These are phyloP conservation scores for Hibiscus syriacus DNA, from an alignment of 345 rosid genomes.

Conservation along the genomic window DNA sequence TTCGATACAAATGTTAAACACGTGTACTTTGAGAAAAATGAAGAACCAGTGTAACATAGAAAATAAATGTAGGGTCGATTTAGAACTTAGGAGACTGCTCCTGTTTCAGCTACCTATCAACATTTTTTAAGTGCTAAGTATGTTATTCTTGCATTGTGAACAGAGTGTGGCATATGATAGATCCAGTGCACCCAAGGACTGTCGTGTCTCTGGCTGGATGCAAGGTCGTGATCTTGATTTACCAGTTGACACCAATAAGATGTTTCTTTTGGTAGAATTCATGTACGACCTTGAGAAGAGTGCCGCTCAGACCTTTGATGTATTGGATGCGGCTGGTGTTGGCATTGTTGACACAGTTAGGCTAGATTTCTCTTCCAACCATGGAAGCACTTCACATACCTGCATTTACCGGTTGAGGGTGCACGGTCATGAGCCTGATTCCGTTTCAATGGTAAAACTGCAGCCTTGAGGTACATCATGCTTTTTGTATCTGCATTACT, in stretches of 20 bases:
- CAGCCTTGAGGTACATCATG: constrained; percentile 27
- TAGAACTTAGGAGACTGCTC: background rate
- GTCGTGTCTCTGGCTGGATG: constrained; percentile 78
- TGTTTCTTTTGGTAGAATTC: constrained; percentile 60
- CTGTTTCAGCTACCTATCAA: background rate
- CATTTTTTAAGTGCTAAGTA: background rate
- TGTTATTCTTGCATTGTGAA: constrained; percentile 15
- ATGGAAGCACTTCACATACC: constrained; percentile 73
- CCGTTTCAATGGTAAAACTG: constrained; percentile 37
- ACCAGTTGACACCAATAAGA: constrained; percentile 32
- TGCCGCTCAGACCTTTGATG: constrained; percentile 71
- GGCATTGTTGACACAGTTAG: constrained; percentile 57
- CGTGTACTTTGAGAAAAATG: background rate
- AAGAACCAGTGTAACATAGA: background rate
- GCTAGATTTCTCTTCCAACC: constrained; percentile 75
- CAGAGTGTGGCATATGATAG: constrained; percentile 91
- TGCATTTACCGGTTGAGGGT: constrained; percentile 92
- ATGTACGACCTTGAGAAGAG: constrained; percentile 79
- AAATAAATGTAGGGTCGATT: background rate
- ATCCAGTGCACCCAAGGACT: constrained; percentile 91
- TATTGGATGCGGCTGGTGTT: constrained; percentile 33
- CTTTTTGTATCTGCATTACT: background rate
- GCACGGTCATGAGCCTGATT: constrained; percentile 65
- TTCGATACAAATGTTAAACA: background rate
- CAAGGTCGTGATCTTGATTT: constrained; percentile 32